A percentile compares a stretch with the other conserved stretches of the same genome.
These are phyloP conservation scores for Daldinia loculata DNA, from an alignment of 495 filamentous ascomycete genomes.

Conservation along the genomic window DNA sequence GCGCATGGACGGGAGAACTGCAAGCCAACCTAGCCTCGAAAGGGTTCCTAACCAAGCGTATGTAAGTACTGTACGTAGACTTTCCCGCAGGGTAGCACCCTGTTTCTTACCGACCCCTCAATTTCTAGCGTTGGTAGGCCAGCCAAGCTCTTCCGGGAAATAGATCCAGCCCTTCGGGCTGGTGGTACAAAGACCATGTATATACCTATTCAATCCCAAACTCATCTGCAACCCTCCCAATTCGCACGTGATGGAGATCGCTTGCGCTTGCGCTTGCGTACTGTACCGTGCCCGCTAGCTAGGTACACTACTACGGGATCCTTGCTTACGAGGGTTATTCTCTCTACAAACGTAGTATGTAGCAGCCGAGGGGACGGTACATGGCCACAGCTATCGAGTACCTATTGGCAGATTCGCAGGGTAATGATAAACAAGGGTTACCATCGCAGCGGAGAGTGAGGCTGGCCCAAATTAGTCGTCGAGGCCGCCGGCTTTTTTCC, in stretches of 20 bases:
- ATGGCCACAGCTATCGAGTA: slow-evolving; percentile 18
- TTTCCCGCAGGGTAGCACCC: slow-evolving; percentile 41
- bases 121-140: slow-evolving; percentile 35
- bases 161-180: slow-evolving; percentile 42
- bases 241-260: slow-evolving; percentile 32
- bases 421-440: slow-evolving; percentile 33
- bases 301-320: background rate
- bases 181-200: slow-evolving; percentile 27
- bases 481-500: slow-evolving; percentile 23
- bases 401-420: slow-evolving; percentile 28
- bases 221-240: slow-evolving; percentile 10
- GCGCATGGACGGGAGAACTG: slow-evolving; percentile 31
- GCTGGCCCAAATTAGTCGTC: slow-evolving; percentile 39
- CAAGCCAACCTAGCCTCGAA: slow-evolving; percentile 42
- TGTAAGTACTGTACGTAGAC: slow-evolving; percentile 13
- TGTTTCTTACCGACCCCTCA: slow-evolving; percentile 40
- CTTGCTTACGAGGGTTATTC: slow-evolving; percentile 14
- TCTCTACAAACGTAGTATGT: background rate
- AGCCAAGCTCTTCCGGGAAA: slow-evolving; percentile 40
- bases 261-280: slow-evolving; percentile 1
- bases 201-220: background rate
- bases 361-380: slow-evolving; percentile 8
- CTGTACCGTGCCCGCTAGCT: background rate
- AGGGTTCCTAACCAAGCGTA: slow-evolving; percentile 18
- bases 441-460: slow-evolving; percentile 33